These are phyloP conservation scores for Quambalaria eucalypti DNA, from an alignment of 1,284 basidiomycete genomes.

Conservation along the genomic window DNA sequence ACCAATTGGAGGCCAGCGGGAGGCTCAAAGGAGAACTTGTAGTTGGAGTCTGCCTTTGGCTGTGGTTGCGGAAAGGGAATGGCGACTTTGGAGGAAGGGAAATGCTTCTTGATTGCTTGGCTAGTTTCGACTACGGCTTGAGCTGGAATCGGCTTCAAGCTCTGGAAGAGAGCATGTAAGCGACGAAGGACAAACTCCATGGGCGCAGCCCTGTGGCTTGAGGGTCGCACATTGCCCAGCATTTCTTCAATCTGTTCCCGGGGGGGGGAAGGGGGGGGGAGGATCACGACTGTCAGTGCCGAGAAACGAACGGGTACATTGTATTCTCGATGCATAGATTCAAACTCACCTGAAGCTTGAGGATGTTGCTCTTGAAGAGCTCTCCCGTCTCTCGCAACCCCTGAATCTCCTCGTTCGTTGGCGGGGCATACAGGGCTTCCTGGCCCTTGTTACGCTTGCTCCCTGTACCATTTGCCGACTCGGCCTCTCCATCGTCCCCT, in stretches of 20 bases:
- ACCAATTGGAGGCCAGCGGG: constrained; percentile 62
- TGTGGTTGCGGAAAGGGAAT: constrained; percentile 50
- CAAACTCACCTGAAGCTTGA: constrained; percentile 65
- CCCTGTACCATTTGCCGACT: constrained; percentile 21
- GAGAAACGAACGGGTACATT: too few relatives aligned
- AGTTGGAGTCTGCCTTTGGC: constrained; percentile 50
- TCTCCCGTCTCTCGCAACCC: constrained; percentile 67
- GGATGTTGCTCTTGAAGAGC: constrained; percentile 70
- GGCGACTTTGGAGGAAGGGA: constrained; percentile 31
- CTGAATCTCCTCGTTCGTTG: constrained; percentile 61
- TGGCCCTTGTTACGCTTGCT: constrained; percentile 25
- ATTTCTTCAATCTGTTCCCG: constrained; percentile 35
- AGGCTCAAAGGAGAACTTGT: constrained; percentile 67
- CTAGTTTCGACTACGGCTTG: constrained; percentile 20
- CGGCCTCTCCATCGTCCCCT: constrained; percentile 40
- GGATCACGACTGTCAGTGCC: too few relatives aligned
- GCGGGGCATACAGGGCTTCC: constrained; percentile 49
- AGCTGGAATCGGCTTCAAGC: constrained; percentile 16
- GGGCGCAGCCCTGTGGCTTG: constrained; percentile 20
- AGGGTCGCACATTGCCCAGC: constrained; percentile 31
- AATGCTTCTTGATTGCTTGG: constrained; percentile 51
- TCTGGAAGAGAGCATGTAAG: constrained; percentile 27
- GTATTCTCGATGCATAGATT: too few relatives aligned
- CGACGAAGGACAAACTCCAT: constrained; percentile 37
- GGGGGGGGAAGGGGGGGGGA: too few relatives aligned